Base-by-base conservation (phyloP, 495 filamentous ascomycete genomes). In the Cetradonia linearis region DNA sequence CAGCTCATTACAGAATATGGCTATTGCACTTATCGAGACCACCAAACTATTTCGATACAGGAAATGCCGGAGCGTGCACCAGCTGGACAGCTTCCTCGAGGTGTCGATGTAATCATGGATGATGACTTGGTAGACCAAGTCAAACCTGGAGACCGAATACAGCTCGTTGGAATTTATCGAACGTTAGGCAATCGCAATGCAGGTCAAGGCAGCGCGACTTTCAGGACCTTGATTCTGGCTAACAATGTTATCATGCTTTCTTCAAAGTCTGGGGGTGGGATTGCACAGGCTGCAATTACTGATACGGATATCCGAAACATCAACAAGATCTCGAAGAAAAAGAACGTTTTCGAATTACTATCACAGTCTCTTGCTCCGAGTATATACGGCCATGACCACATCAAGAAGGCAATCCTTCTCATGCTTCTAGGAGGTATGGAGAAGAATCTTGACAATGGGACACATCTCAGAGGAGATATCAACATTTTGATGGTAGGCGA, bases 401-500 rank as follows among this genome's bases (percentile, higher is more conserved):
- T 99, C 72, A 99, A 99, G 76, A 96, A 92, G 73, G 93, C 93
- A 7, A 95, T 99, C 64, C 74, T 97, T 40, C 83, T 99, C 58
- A 95, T 97, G 92, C 78, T 99, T 11, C 78, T 99, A n/a, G 87
- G 93, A 65, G 93, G 93, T 59, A 90, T 95, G 84, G 93, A 99
- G 75, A 97, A 97, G 79, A 99, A 97, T 68, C 71, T 99, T 56
- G 93, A 97, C 59, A 99, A 99, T 67, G 93, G 93, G 37, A 96
- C 94, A 0, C 93, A 99, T 81, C 74, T 99, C 66, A 85, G 93
- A 78, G 93, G 93, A 73, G 93, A 99, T 70, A 97, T 99, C 74
- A 99, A 99, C 73, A 95, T 99, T 65, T 78, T 99, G 34, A 97
- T 99, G 93, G 94, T 99, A 49, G 93, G 93, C 75, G 93, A 99